Evolutionary conservation across 129 eudicot genomes (phyloP).

Genomic region (Flaveria sonorensis): DNA sequence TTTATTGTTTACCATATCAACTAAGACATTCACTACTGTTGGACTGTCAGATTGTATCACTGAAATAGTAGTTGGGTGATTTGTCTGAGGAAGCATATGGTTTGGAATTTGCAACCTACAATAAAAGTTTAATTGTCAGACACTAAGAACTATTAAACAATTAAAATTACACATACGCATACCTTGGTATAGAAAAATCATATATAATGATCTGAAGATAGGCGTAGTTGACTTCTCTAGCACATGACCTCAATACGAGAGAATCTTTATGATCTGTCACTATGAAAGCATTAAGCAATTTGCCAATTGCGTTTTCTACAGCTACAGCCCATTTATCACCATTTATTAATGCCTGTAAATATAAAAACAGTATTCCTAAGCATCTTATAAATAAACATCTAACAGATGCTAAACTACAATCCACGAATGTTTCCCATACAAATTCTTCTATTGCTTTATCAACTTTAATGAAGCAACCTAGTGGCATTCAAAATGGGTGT

Average conservation of each 20-base stretch:
- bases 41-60: conserved; percentile 73
- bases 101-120: conserved; percentile 73
- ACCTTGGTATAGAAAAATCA: conserved; percentile 87
- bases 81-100: conserved; percentile 89
- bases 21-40: conserved; percentile 75
- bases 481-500: neutral
- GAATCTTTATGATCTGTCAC: conserved; percentile 89
- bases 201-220: conserved; percentile 73
- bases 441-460: neutral
- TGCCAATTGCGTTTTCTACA: conserved; percentile 82
- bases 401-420: conserved; percentile 13
- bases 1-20: conserved; percentile 64
- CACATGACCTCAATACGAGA: conserved; percentile 66
- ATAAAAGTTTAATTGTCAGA: conserved; percentile 20
- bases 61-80: conserved; percentile 80
- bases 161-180: conserved; percentile 18
- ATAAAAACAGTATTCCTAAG: neutral
- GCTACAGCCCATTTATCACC: conserved; percentile 87
- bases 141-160: conserved; percentile 12
- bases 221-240: conserved; percentile 64
- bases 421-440: neutral
- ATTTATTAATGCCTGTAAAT: conserved; percentile 63
- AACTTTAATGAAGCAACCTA: conserved; percentile 11
- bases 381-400: neutral
- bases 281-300: conserved; percentile 78